phyloP scores from a whole-genome alignment of 2,329 filamentous ascomycete species.

The Claviceps sp. region DNA sequence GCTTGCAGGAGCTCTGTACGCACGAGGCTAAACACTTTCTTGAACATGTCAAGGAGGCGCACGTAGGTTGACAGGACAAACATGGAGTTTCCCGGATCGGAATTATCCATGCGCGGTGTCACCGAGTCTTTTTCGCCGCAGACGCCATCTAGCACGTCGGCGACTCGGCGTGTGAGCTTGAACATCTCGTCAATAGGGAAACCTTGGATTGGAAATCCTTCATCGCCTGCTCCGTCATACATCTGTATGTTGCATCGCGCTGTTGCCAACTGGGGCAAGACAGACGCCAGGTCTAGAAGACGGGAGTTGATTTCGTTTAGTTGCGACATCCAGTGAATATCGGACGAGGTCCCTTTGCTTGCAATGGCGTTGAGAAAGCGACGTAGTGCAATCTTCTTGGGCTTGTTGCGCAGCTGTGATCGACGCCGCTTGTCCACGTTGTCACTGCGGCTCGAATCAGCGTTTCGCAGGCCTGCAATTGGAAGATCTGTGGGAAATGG shows the following conservation, averaged over 20 bases:
- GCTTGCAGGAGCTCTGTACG: conserved; percentile 18
- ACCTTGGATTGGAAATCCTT: conserved; percentile 11
- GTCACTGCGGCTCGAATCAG: not conserved
- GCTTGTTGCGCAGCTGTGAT: conserved; percentile 13
- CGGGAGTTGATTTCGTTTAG: conserved; percentile 24
- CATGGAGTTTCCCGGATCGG: conserved; percentile 24
- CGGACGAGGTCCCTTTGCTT: conserved; percentile 10
- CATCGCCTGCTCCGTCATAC: conserved; percentile 6
- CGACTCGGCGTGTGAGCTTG: conserved; percentile 23
- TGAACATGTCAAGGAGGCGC: conserved; percentile 26
- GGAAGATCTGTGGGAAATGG: not conserved
- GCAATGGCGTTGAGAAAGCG: conserved; percentile 11
- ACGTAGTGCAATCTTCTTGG: conserved; percentile 20
- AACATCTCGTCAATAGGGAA: conserved; percentile 30
- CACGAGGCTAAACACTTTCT: conserved; percentile 24
- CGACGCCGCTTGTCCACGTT: conserved; percentile 12
- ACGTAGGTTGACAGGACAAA: conserved; percentile 26
- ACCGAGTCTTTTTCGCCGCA: conserved; percentile 5
- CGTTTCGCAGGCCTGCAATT: not conserved
- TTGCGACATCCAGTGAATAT: conserved; percentile 25
- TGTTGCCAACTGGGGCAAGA: conserved; percentile 17
- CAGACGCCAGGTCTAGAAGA: conserved; percentile 23
- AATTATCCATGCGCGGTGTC: conserved; percentile 12
- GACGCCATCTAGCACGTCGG: conserved; percentile 20
- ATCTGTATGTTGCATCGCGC: conserved; percentile 9